Percentiles rank a stretch among this genome's conserved stretches.
Evolutionary conservation across 306 rosid genomes (phyloP).

Genomic region (Malus domestica): DNA sequence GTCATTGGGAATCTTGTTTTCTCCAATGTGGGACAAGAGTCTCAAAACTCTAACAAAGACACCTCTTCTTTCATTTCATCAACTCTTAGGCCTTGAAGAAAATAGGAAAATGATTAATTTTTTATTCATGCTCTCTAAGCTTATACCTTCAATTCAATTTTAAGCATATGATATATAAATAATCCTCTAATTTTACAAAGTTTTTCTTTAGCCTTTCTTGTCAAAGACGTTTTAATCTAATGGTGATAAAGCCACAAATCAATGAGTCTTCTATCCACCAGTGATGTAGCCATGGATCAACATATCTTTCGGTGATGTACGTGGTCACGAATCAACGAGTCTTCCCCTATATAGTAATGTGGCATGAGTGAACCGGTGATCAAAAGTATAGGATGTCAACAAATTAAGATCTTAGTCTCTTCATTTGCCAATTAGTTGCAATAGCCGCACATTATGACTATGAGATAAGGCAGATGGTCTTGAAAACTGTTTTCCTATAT

Average conservation of each 20-base stretch:
- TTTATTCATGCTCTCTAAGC: background rate
- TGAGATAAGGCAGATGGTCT: too few species aligned
- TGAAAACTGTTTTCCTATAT: too few species aligned
- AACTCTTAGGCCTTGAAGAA: too few species aligned
- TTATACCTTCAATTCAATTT: too few species aligned
- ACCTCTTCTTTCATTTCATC: too few species aligned
- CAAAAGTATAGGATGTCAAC: background rate
- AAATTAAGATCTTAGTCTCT: background rate
- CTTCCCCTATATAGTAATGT: background rate
- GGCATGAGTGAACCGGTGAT: background rate
- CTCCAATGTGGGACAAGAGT: too few species aligned
- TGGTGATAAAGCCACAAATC: background rate
- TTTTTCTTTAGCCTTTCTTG: background rate
- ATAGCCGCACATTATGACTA: too few species aligned
- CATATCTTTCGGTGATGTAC: too few species aligned
- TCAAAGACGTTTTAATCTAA: background rate
- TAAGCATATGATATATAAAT: background rate
- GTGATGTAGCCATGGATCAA: too few species aligned
- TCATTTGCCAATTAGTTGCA: background rate
- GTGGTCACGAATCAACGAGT: background rate
- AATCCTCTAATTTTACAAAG: background rate
- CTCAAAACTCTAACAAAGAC: too few species aligned
- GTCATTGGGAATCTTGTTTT: too few species aligned
- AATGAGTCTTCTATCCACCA: background rate
- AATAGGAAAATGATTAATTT: too few species aligned